Percentiles rank a stretch among this genome's conserved stretches.
Evolutionary conservation across 495 filamentous ascomycete genomes (phyloP).

Genomic region (Aspergillus bridgeri): DNA sequence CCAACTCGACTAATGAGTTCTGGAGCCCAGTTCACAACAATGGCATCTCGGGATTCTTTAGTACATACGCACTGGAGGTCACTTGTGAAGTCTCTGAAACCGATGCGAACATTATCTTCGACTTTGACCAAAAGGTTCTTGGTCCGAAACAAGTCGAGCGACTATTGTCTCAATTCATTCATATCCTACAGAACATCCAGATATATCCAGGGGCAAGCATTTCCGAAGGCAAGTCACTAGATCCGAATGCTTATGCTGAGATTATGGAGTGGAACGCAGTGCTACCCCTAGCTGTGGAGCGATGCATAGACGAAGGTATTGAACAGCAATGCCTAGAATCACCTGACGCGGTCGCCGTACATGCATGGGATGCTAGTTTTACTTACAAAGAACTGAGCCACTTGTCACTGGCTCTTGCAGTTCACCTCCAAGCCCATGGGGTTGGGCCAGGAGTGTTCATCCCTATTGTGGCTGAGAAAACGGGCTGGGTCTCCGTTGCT

Average conservation of each 20-base stretch:
- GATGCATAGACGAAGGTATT: neutral
- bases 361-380: slow-evolving; percentile 47
- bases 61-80: neutral
- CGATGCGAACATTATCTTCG: neutral
- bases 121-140: neutral
- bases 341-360: slow-evolving; percentile 27
- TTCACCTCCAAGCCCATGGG: slow-evolving; percentile 24
- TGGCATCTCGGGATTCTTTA: neutral
- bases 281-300: neutral
- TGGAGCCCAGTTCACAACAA: neutral
- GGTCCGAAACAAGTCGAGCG: neutral
- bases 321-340: neutral
- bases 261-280: neutral
- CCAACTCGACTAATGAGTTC: neutral
- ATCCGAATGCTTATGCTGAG: neutral
- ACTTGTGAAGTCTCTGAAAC: neutral
- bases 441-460: slow-evolving; percentile 33
- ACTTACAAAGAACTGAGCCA: slow-evolving; percentile 46
- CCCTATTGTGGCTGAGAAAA: slow-evolving; percentile 47
- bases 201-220: neutral
- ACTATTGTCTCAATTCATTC: neutral
- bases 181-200: neutral
- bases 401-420: slow-evolving; percentile 21
- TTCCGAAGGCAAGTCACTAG: neutral
- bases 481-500: slow-evolving; percentile 37